Conservation (phyloP, 306 rosid genomes). For the Spatholobus suberectus region DNA sequence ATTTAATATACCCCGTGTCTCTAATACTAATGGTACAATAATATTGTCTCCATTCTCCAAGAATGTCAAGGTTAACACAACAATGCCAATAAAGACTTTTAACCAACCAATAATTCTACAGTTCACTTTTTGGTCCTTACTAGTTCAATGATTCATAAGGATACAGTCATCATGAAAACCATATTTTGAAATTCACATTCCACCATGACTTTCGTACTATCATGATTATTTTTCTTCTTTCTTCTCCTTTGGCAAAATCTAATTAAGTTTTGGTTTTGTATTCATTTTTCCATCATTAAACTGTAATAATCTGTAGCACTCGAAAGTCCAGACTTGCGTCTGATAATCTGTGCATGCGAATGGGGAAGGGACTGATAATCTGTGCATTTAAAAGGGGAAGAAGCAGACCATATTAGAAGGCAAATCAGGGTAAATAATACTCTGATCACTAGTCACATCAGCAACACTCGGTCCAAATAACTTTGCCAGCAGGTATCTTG, state of each 20-base stretch:
- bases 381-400: slow-evolving; percentile 20
- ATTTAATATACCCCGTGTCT: not conserved
- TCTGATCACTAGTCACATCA: slow-evolving; percentile 60
- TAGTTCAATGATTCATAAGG: not conserved
- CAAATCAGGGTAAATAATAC: slow-evolving; percentile 71
- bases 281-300: not conserved
- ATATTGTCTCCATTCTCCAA: not conserved
- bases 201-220: not conserved
- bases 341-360: not conserved
- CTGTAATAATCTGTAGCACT: too few relatives aligned
- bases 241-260: not conserved
- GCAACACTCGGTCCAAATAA: slow-evolving; percentile 73
- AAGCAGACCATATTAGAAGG: slow-evolving; percentile 86
- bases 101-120: not conserved
- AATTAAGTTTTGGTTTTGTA: not conserved
- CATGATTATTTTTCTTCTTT: not conserved
- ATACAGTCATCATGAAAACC: not conserved
- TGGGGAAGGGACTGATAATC: not conserved
- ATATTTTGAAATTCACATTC: not conserved
- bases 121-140: not conserved
- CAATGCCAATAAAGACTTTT: not conserved
- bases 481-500: slow-evolving; percentile 73
- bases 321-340: not conserved
- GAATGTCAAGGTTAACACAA: not conserved
- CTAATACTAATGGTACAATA: not conserved